phyloP scores from a whole-genome alignment of 169 alveolate genomes.

The Babesia sp. region DNA sequence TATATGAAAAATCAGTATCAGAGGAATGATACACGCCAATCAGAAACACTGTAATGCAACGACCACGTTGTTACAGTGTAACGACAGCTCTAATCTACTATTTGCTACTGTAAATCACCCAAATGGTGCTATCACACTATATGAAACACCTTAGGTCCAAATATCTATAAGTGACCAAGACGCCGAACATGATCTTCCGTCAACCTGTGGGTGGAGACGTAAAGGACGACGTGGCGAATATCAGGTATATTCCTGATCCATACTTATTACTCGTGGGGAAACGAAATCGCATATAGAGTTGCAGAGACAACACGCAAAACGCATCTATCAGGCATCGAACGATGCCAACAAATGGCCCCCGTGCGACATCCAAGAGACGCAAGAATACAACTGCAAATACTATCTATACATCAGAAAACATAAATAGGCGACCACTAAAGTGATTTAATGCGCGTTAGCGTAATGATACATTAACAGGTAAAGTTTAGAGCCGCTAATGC shows the following conservation, averaged over 20 bases:
- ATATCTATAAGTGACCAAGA: no score
- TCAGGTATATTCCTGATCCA: neutral
- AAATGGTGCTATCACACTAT: no score
- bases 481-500: neutral
- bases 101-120: neutral
- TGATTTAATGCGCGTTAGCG: no score
- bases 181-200: no score
- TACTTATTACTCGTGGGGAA: neutral
- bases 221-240: neutral
- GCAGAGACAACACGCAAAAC: neutral
- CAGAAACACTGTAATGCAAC: constrained; percentile 20
- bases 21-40: neutral
- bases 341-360: neutral
- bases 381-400: no score
- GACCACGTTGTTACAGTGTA: constrained; percentile 38
- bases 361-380: neutral
- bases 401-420: no score
- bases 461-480: no score
- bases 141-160: no score
- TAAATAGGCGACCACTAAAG: no score
- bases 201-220: neutral
- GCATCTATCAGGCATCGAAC: neutral
- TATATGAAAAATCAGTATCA: no score
- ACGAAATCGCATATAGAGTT: neutral
- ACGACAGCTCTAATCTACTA: neutral